Base-by-base conservation (phyloP, 2,329 filamentous ascomycete genomes). In the Xylaria sp. region DNA sequence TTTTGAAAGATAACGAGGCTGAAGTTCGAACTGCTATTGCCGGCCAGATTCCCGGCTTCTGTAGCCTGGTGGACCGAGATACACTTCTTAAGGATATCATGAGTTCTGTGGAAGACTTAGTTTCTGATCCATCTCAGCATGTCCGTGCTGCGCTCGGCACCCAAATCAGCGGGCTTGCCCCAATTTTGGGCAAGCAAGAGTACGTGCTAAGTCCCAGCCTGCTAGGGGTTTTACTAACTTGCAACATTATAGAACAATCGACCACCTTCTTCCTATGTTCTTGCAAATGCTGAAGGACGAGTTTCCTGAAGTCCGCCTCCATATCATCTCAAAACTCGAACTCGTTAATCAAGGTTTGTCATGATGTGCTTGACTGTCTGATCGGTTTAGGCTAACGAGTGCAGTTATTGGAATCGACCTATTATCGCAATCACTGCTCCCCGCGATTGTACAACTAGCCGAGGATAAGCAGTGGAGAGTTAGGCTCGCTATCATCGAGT, bases 401-500 rank as follows among this genome's bases (percentile, higher is more conserved):
- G 29, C 48, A 93, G 95, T 99, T 63, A 99, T 99, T 75, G 95
- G 95, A 65, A 99, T 99, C 77, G 95, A 99, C 64, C 87, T 96
- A 17, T 88, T 99, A 51, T 97, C 95, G 47, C 93, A 98, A 77
- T 97, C 94, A 23, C 89, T 99, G 56, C 90, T 99, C 51, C 95
- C 96, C 11, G 95, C 95, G 44, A 99, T 99, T 73, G 93, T 98
- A 33, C 93, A 98, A 77, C 85, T 99, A 70, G 95, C 95, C 57
- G 95, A 98, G 79, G 95, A 99, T 79, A 99, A 99, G 85, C 93
- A 98, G 82, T 99, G 95, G 95, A 90, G 95, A 73, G 95, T 99
- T 63, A 91, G 95, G 69, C 85, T 99, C 68, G 95, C 95, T 63
- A 99, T 99, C 76, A 99, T 99, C 77, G 94, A 99, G 85, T 98